Evolutionary conservation across 2,329 filamentous ascomycete species (phyloP), one percentile per base, ranked within the genome.

Genomic region (Ophiostoma pallidulum): DNA sequence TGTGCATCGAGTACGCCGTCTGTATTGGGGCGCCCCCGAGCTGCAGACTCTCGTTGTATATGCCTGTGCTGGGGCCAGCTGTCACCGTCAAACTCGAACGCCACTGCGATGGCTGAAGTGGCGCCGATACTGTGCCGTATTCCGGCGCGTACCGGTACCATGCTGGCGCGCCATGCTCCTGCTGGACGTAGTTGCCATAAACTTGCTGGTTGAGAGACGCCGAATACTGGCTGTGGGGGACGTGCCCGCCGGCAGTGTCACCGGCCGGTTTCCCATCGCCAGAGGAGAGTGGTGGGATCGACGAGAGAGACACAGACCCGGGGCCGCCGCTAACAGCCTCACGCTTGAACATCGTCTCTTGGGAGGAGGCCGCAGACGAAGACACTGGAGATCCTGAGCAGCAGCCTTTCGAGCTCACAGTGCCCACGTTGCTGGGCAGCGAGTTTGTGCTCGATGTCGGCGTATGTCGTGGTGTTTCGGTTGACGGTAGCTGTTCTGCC

Each of bases 21-120:
- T n/a, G n/a, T n/a, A n/a, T n/a, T n/a, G n/a, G n/a, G n/a, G n/a
- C n/a, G n/a, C n/a, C n/a, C n/a, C n/a, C n/a, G n/a, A n/a, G n/a
- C n/a, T n/a, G n/a, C n/a, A n/a, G n/a, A n/a, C n/a, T n/a, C n/a
- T n/a, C n/a, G 13, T 26, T n/a, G 9, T 37, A 41, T 24, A 47
- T 26, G 14, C 12, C 33, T 9, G 29, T 2, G 18, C 28, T 18
- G 19, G 41, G 35, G 0, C 13, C 44, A 19, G 40, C 29, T 16
- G 45, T 40, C 10, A 53, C 31, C 8, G 47, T 37, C 14, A 57
- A 45, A 4, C 45, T 37, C 2, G 44, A 39, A 10, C 51, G 50
- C 56, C 56, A 57, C 12, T 56, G 53, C n/a, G 51, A 47, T 6
- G 41, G 53, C 46, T 54, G 52, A 14, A 57, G 48, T 5, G 56